phyloP scores from a whole-genome alignment of 139 green algal species.

The Raphidocelis subcapitata region DNA sequence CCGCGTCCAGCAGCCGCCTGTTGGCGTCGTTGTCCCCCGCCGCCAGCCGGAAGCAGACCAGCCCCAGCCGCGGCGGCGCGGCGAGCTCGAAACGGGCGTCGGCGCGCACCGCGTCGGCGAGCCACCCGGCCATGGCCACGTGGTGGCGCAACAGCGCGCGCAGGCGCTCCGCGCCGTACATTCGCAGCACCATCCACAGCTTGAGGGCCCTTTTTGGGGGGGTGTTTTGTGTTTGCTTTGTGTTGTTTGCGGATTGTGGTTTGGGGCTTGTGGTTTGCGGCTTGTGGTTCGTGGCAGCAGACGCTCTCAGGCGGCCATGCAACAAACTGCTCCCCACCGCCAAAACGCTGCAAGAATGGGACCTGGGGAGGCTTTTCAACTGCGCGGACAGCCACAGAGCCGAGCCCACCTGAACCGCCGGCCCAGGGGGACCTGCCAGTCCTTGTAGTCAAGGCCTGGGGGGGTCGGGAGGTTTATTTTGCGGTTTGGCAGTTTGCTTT shows the following conservation, averaged over 20 bases:
- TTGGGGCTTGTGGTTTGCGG: background rate
- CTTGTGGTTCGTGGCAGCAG: background rate
- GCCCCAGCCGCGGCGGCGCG: conserved; percentile 52
- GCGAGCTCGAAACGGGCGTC: conserved; percentile 59
- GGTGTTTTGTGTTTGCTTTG: background rate
- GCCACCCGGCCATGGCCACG: conserved; percentile 47
- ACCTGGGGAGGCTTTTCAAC: background rate
- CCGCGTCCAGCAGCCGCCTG: conserved; percentile 45
- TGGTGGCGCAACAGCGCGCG: conserved; percentile 68
- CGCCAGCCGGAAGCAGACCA: conserved; percentile 66
- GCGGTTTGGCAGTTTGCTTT: conserved; percentile 54
- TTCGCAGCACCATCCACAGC: conserved; percentile 86
- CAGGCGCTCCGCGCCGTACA: conserved; percentile 67
- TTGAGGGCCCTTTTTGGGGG: conserved; percentile 65
- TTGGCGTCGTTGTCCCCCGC: conserved; percentile 20
- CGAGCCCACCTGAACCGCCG: conserved; percentile 54
- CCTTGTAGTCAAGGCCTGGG: conserved; percentile 63
- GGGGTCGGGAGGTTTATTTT: too few relatives aligned
- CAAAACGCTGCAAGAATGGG: background rate
- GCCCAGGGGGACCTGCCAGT: conserved; percentile 82
- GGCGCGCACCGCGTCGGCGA: conserved; percentile 37
- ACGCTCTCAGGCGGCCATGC: background rate
- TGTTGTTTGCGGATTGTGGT: background rate
- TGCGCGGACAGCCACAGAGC: background rate
- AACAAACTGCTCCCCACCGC: background rate